Evolutionary conservation across 192 early-diverging fungal species (phyloP).

Genomic region (Oehlia diaphana): DNA sequence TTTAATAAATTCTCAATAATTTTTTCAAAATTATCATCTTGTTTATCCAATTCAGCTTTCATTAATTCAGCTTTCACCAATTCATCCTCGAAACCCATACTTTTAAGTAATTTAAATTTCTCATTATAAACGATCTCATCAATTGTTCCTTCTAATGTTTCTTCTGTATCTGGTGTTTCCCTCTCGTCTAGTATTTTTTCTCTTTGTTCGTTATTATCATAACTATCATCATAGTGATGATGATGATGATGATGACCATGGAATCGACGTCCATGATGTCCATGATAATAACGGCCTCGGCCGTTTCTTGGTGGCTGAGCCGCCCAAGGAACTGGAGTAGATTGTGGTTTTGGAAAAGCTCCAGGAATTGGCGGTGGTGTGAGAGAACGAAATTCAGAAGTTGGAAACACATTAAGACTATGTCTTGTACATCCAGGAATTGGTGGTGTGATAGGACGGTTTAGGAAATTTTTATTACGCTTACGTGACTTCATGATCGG

Average conservation of each 20-base stretch:
- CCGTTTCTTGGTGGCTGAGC: not conserved
- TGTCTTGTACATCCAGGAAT: no score
- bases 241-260: not conserved
- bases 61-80: no score
- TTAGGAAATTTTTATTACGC: no score
- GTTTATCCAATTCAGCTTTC: no score
- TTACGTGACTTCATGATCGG: no score
- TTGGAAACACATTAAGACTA: not conserved
- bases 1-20: no score
- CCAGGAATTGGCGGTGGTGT: not conserved
- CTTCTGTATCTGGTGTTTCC: not conserved
- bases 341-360: not conserved
- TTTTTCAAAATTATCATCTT: no score
- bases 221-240: not conserved
- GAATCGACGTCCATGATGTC: not conserved
- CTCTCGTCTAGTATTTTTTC: not conserved
- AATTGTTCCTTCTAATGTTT: not conserved
- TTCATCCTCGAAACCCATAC: no score
- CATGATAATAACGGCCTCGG: not conserved
- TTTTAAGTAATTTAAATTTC: no score
- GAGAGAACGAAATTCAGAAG: no score
- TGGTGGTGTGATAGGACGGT: no score
- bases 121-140: not conserved
- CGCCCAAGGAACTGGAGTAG: not conserved
- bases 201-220: not conserved